phyloP scores from a whole-genome alignment of 305 asterid genomes.

The Fraxinus baroniana region DNA sequence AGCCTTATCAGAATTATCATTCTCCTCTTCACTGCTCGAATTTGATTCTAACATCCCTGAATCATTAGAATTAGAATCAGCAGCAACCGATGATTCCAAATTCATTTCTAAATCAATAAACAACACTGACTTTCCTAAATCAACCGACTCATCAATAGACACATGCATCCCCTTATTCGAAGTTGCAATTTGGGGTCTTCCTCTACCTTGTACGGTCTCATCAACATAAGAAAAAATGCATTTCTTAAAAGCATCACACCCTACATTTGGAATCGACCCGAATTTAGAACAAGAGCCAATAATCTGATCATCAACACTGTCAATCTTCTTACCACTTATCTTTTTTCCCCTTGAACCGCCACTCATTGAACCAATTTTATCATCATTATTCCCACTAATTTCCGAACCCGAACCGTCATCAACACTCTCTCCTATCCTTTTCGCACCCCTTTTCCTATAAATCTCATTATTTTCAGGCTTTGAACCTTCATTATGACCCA shows the following conservation, averaged over 20 bases:
- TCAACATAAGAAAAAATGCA: no score
- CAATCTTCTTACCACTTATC: neutral
- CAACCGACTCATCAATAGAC: no score
- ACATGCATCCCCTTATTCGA: no score
- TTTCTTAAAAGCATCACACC: no score
- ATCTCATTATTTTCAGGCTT: neutral
- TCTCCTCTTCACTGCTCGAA: constrained; percentile 9
- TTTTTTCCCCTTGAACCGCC: neutral
- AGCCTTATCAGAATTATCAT: constrained; percentile 18
- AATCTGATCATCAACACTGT: neutral
- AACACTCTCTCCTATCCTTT: neutral
- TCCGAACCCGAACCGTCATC: neutral
- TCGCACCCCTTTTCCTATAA: constrained; percentile 3
- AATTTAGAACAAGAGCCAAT: neutral
- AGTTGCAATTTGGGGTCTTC: no score
- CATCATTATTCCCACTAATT: neutral
- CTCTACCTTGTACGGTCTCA: no score
- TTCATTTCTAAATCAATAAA: neutral
- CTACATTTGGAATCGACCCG: neutral
- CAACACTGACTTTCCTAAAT: no score
- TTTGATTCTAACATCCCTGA: constrained; percentile 1
- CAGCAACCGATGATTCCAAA: neutral
- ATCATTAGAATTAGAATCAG: neutral
- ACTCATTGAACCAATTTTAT: neutral
- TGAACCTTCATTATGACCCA: neutral